phyloP scores from a whole-genome alignment of 306 rosid genomes.

The Quercus glauca region DNA sequence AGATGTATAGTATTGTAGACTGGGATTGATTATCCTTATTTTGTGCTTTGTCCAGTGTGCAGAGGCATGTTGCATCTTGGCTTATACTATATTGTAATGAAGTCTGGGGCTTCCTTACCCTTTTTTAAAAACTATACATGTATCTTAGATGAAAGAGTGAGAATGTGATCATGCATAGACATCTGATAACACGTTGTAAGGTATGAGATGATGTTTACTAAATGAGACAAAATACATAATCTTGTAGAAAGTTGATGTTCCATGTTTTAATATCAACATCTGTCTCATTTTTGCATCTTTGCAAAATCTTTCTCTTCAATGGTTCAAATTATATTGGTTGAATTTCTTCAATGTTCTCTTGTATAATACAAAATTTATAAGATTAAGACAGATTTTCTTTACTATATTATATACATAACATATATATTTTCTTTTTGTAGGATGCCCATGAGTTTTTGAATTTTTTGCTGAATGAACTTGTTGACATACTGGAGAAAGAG shows the following conservation, averaged over 20 bases:
- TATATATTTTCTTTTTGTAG: constrained; percentile 37
- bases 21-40: no score
- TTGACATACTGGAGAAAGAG: constrained; percentile 98
- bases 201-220: neutral
- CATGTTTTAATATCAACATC: neutral
- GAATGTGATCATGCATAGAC: neutral
- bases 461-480: constrained; percentile 96
- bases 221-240: neutral
- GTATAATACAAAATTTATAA: neutral
- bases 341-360: neutral
- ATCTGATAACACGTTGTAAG: neutral
- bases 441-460: constrained; percentile 99
- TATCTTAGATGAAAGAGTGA: neutral
- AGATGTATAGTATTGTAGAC: no score
- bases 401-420: neutral
- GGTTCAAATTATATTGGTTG: neutral
- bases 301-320: neutral
- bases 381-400: constrained; percentile 6
- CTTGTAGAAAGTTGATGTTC: neutral
- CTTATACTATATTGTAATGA: neutral
- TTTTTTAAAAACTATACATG: no score
- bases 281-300: constrained; percentile 2
- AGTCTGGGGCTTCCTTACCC: neutral
- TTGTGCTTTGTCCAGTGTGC: neutral
- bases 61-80: neutral